Base-by-base conservation (phyloP, 164 flowering plant species). In the Tinospora cordifolia region DNA sequence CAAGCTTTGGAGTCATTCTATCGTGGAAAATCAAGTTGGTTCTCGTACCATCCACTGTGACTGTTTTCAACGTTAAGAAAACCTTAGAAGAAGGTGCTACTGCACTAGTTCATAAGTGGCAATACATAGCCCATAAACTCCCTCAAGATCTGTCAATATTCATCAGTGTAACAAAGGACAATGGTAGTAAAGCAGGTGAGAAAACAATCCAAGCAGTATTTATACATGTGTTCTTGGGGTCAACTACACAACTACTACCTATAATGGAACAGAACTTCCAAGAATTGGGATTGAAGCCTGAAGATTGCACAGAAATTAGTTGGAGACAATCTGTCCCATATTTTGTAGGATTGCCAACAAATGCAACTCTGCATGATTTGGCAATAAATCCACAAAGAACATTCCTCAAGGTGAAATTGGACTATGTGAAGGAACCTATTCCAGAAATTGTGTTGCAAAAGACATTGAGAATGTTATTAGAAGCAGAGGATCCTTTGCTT, bases 381-480 rank as follows among this genome's bases (percentile, higher is more conserved):
- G 13, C 19, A 3, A 34, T 24, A 44, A 57, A 19, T 30, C 26
- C 36, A 30, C 0, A 3, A 11, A 34, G 2, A n/a, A n/a, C 0
- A 2, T 13, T 34, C 1, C 36, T 34, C 25, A 69, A 69, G 10
- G 63, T 30, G 11, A 57, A 69, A 65, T 69, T 67, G n/a, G 75
- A 73, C 24, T 73, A 57, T 38, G 68, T 74, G 7, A 40, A 30
- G 24, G 62, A 69, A 41, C 66, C 72, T 13, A 68, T 72, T 15
- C 36, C 79, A 30, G 26, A 64, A 36, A 57, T 3, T 40, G 75
- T 60, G 14, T 58, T 76, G 2, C 57, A 73, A 60, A 73, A 70
- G 9, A 27, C 65, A 6, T 76, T 72, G 75, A 64, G 46, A 34
- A 51, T 57, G 51, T 44, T 72, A 19, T 19, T 47, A 40, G 69